These are phyloP conservation scores for Plasmodium coatneyi DNA, from an alignment of 169 alveolate genomes.

Conservation along the genomic window DNA sequence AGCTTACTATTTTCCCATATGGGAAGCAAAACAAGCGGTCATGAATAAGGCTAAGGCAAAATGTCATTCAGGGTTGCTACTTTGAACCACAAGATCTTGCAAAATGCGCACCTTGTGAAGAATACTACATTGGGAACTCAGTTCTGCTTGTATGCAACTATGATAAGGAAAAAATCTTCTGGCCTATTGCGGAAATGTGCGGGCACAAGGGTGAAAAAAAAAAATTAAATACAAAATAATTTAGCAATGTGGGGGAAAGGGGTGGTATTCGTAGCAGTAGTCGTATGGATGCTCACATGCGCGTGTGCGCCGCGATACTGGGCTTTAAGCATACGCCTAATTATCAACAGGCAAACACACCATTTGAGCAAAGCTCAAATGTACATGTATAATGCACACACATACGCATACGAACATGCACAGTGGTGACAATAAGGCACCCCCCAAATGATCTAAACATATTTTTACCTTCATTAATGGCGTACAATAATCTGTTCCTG, in stretches of 20 bases:
- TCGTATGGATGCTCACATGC: neutral
- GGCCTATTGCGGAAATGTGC: conserved; percentile 19
- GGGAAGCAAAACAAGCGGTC: neutral
- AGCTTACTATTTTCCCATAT: neutral
- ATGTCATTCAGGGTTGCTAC: neutral
- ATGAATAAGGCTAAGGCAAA: neutral
- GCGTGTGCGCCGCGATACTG: neutral
- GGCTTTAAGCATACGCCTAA: neutral
- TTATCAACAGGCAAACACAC: neutral
- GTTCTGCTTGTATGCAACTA: conserved; percentile 13
- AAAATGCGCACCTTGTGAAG: neutral
- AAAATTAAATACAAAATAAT: neutral
- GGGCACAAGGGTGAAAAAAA: neutral
- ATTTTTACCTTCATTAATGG: conserved; percentile 93
- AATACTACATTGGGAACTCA: neutral
- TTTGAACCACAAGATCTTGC: neutral
- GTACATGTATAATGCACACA: neutral
- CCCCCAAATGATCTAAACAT: conserved; percentile 60
- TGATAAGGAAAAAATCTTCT: conserved; percentile 61
- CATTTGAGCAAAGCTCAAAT: neutral
- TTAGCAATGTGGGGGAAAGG: neutral
- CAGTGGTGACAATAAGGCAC: conserved; percentile 28
- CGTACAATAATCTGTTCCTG: conserved; percentile 87
- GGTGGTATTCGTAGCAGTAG: neutral
- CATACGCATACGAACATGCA: neutral